Base-by-base conservation (phyloP, 2,329 filamentous ascomycete species). In the Leptographium galeiforme region DNA sequence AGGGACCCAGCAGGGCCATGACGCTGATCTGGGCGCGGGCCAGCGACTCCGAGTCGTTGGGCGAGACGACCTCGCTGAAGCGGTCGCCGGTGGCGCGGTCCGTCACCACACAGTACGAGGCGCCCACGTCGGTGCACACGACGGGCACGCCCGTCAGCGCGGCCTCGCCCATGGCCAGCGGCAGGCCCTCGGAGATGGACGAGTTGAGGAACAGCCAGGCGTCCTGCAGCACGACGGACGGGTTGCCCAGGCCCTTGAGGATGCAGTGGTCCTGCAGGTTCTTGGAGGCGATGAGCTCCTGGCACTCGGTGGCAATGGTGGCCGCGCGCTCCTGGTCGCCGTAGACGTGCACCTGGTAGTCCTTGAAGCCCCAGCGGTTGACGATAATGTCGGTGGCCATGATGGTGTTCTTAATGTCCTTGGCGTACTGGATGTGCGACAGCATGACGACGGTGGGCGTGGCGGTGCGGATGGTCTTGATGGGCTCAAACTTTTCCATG, bases 371-470 rank as follows among this genome's bases (percentile, higher is more conserved):
- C 72, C 76, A 83, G 59, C 79, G 72, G 61, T 84, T 82, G 58
- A 82, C 74, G 57, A 84, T 82, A 57, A 84, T 75, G 59, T 84
- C 79, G 1, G 80, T 79, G 8, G 80, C 78, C 6, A 82, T 67
- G 30, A 84, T 72, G 4, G 80, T 79, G 2, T 74, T 82, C 63
- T 82, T 82, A 64, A 84, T 80, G 57, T 83, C 80, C 62, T 84
- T 84, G 57, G 68, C 70, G 60, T 74, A 75, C 64, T 76, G 76
- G 4, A 79, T 71, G 57, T 84, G 79, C 25, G 79, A 83, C 50
- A 84, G 63, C 80, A 84, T 84, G 32, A 79, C 79, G 2, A 82
- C 79, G 0, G 80, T 84, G 3, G 80, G 80, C 25, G 70, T 71
- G 55, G 75, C 70, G 0, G 79, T 76, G 51, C 75, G 75, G 59